Percentiles rank a stretch among this genome's conserved stretches.
Evolutionary conservation across 768 basidiomycete genomes (phyloP).

Genomic region (Boletus subparvulus): DNA sequence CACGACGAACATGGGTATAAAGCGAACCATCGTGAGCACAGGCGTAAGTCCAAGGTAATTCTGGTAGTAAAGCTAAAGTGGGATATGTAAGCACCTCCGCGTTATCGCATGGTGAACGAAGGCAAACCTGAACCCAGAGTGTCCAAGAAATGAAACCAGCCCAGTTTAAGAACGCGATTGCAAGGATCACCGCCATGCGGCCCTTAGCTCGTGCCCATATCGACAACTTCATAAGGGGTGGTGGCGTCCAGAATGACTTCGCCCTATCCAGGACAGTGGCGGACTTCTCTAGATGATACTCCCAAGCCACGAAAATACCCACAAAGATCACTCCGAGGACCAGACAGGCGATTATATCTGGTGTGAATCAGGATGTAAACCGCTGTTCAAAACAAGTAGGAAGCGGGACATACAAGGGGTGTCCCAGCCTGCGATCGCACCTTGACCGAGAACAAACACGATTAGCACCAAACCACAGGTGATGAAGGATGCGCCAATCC

Average conservation of each 20-base stretch:
- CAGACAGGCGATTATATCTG: conserved; percentile 72
- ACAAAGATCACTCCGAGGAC: conserved; percentile 59
- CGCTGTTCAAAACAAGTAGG: conserved; percentile 16
- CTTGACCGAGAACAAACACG: conserved; percentile 72
- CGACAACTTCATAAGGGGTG: conserved; percentile 63
- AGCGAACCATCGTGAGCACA: conserved; percentile 59
- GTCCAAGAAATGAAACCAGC: conserved; percentile 54
- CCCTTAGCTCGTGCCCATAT: conserved; percentile 66
- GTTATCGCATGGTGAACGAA: neutral
- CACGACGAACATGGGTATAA: conserved; percentile 69
- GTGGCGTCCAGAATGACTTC: conserved; percentile 40
- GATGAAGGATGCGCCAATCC: conserved; percentile 68
- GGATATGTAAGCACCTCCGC: neutral
- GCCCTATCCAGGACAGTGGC: conserved; percentile 10
- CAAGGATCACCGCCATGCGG: conserved; percentile 58
- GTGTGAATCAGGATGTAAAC: conserved; percentile 6
- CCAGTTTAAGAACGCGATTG: conserved; percentile 65
- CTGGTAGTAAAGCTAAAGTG: conserved; percentile 66
- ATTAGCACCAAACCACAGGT: conserved; percentile 69
- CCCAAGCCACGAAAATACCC: conserved; percentile 62
- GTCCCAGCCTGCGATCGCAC: conserved; percentile 61
- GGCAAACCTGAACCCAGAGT: conserved; percentile 47
- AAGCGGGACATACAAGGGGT: conserved; percentile 46
- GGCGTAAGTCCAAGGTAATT: conserved; percentile 55
- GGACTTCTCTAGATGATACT: conserved; percentile 53